Base-by-base conservation (phyloP, 495 filamentous ascomycete genomes). In the Pyrenula massariospora region DNA sequence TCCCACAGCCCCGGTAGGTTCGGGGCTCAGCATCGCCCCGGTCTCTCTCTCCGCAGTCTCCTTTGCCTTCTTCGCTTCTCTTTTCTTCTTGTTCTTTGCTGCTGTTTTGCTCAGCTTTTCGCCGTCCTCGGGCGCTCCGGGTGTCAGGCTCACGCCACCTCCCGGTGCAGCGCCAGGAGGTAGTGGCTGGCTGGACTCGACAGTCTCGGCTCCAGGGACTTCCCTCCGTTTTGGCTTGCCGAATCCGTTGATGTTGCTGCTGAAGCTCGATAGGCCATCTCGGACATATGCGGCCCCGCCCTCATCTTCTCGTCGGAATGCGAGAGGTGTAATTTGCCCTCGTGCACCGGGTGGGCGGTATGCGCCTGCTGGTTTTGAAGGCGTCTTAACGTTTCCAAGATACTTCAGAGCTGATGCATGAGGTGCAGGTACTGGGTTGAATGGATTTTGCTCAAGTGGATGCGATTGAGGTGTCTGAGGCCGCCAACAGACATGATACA, bases 71-170 rank as follows among this genome's bases (percentile, higher is more conserved):
- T 94, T 96, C 55, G 90, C 91, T 66, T 95, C 90, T 36, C 92
- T 80, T 80, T 98, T 98, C 81, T 96, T 97, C 83, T 96, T 96
- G 75, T 97, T 98, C 76, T 96, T 95, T 54, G 91, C 71, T 0
- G 91, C 93, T 15, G 90, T 79, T 70, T 91, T 96, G 59, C 87
- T 91, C 48, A 94, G 70, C 59, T 76, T 84, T 57, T 86, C 87
- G 25, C 85, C 83, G 47, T 73, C 78, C 8, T 52, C 50, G 5
- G 19, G 19, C 2, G 74, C 74, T 22, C 73, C 75, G 19, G 73
- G 65, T 3, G 74, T 68, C 36, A 86, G 71, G 55, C 78, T 78
- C 48, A 87, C 84, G 25, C 84, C 84, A n/a, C 84, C 84, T 31
- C 83, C 84, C n/a, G 83, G 82, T 55, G 81, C 84, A 54, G 84